Conservation (phyloP, 2,329 filamentous ascomycete genomes). For the Cyphellophora attinorum region DNA sequence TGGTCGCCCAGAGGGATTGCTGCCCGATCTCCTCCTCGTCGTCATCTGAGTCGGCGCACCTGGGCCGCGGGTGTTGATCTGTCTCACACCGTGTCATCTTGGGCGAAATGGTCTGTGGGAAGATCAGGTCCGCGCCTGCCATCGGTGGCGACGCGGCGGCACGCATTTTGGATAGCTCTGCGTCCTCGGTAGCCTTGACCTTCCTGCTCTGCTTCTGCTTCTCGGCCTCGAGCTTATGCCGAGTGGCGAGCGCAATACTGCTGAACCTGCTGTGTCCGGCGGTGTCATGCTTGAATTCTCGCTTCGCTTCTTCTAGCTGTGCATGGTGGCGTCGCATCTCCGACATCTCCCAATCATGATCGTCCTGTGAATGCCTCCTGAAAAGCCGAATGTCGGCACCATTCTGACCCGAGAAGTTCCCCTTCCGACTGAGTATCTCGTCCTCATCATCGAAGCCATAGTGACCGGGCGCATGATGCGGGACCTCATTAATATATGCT, state of each 20-base stretch:
- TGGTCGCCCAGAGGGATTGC: constrained; percentile 14
- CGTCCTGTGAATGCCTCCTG: constrained; percentile 33
- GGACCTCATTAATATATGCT: constrained; percentile 39
- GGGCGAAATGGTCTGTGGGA: constrained; percentile 74
- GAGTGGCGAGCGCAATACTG: constrained; percentile 21
- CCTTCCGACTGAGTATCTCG: constrained; percentile 20
- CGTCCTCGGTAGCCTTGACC: constrained; percentile 16
- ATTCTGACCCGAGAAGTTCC: constrained; percentile 19
- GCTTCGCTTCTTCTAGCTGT: constrained; percentile 44
- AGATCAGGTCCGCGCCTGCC: constrained; percentile 71
- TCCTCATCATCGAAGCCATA: constrained; percentile 31
- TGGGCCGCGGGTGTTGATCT: constrained; percentile 51
- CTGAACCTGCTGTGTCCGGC: constrained; percentile 24
- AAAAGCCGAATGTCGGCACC: constrained; percentile 23
- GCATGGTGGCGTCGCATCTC: constrained; percentile 74
- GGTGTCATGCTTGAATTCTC: constrained; percentile 27
- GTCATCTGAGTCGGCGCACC: constrained; percentile 40
- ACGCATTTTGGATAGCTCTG: constrained; percentile 41
- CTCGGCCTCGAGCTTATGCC: constrained; percentile 15
- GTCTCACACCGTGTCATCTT: constrained; percentile 77
- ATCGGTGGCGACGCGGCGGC: constrained; percentile 67
- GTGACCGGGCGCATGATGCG: constrained; percentile 36
- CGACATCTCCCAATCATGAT: constrained; percentile 61
- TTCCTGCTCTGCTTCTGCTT: constrained; percentile 11
- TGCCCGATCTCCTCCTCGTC: constrained; percentile 40